These are phyloP conservation scores for Ceratobasidium sp. DNA, from an alignment of 1,284 basidiomycete species.

Conservation along the genomic window DNA sequence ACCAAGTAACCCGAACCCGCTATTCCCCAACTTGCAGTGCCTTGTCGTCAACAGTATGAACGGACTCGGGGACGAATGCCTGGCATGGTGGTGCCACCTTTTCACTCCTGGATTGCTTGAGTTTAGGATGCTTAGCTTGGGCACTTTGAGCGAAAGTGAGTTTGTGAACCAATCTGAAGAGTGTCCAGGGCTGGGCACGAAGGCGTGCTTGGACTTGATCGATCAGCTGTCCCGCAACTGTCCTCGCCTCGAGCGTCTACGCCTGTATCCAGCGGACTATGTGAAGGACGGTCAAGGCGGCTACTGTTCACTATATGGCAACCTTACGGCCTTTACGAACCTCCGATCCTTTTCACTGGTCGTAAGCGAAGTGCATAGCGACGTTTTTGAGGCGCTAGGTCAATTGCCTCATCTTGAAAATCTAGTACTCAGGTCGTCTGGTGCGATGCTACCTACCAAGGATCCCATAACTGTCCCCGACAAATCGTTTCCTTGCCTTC, in stretches of 20 bases:
- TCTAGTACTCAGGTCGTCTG: neutral
- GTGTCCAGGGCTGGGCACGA: neutral
- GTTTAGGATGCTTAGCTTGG: neutral
- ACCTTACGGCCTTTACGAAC: neutral
- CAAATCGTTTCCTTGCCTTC: neutral
- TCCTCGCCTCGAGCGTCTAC: neutral
- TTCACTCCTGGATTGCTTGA: neutral
- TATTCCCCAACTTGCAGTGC: no score
- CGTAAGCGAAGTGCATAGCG: neutral
- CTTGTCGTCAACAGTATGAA: no score
- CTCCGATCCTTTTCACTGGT: neutral
- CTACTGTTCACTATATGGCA: neutral
- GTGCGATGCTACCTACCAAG: neutral
- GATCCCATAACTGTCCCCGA: neutral
- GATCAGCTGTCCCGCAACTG: neutral
- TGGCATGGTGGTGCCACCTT: no score
- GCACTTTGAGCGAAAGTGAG: neutral
- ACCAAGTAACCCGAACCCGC: no score
- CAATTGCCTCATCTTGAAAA: neutral
- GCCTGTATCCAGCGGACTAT: neutral
- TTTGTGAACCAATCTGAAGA: neutral
- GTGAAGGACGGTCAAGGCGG: neutral
- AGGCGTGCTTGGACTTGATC: neutral
- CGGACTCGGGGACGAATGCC: no score
- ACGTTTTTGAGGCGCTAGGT: neutral